Evolutionary conservation across 2,329 filamentous ascomycete genomes (phyloP).

Genomic region (Cladosporium sphaerospermum): DNA sequence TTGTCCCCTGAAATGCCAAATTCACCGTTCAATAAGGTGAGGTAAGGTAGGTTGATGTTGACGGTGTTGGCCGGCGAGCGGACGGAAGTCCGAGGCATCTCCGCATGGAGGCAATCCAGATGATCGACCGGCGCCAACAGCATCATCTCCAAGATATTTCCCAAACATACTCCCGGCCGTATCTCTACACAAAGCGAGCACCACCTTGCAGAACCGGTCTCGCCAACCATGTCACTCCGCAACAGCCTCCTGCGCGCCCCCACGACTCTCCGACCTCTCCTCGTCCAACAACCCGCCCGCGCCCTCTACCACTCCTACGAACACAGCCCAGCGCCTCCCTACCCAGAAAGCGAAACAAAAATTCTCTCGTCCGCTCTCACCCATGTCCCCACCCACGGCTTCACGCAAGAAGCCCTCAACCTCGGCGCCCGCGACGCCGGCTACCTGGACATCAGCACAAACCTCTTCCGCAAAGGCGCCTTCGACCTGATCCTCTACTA

Average conservation of each 20-base stretch:
- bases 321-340: slow-evolving; percentile 57
- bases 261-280: slow-evolving; percentile 21
- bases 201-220: background rate
- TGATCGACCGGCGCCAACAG: background rate
- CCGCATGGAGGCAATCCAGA: background rate
- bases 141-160: background rate
- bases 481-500: slow-evolving; percentile 80
- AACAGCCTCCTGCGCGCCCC: slow-evolving; percentile 24
- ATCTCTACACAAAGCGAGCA: background rate
- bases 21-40: background rate
- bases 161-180: background rate
- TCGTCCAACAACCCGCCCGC: slow-evolving; percentile 17
- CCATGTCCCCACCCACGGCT: slow-evolving; percentile 77
- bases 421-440: slow-evolving; percentile 77
- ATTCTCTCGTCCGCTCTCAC: slow-evolving; percentile 77
- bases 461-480: slow-evolving; percentile 69
- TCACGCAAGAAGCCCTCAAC: slow-evolving; percentile 65
- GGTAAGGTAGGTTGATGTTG: background rate
- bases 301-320: slow-evolving; percentile 66
- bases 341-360: slow-evolving; percentile 61
- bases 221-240: slow-evolving; percentile 17
- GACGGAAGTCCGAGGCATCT: background rate
- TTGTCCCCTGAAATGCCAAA: no score
- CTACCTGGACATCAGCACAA: slow-evolving; percentile 79
- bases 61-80: background rate